These are phyloP conservation scores for Phylloporus sp. DNA, from an alignment of 768 basidiomycete species.

Conservation along the genomic window DNA sequence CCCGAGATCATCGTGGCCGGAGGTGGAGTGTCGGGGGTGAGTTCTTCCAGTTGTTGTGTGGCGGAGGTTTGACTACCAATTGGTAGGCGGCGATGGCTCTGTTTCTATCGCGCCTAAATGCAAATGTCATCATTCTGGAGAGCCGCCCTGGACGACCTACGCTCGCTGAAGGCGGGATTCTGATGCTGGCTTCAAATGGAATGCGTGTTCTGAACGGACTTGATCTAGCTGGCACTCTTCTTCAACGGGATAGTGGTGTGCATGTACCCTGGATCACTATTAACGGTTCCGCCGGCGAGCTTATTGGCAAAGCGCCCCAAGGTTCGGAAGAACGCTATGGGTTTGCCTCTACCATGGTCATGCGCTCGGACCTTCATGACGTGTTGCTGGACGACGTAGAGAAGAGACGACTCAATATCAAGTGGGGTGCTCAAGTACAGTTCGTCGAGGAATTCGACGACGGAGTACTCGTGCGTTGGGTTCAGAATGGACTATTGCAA, in stretches of 20 bases:
- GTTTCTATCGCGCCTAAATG: conserved; percentile 23
- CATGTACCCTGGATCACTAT: conserved; percentile 20
- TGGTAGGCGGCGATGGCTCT: conserved; percentile 19
- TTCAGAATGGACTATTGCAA: conserved; percentile 14
- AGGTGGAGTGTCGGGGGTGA: conserved; percentile 26
- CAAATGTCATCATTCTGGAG: conserved; percentile 21
- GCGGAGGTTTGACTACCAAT: not conserved
- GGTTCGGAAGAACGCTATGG: conserved; percentile 26
- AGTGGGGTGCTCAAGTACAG: conserved; percentile 22
- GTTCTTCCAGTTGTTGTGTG: conserved; percentile 2
- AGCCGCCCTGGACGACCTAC: conserved; percentile 15
- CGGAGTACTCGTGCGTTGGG: conserved; percentile 26
- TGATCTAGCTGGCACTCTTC: conserved; percentile 20
- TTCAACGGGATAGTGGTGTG: conserved; percentile 18
- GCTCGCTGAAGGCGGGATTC: conserved; percentile 21
- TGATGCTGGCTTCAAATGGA: conserved; percentile 29
- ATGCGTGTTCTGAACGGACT: conserved; percentile 28
- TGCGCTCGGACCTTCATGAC: conserved; percentile 30
- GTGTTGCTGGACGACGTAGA: conserved; percentile 29
- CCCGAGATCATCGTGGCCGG: conserved; percentile 26
- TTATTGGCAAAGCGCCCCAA: conserved; percentile 22
- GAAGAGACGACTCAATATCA: conserved; percentile 13
- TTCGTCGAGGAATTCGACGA: conserved; percentile 22
- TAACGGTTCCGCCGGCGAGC: conserved; percentile 18
- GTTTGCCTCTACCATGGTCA: conserved; percentile 22